phyloP scores from a whole-genome alignment of 768 basidiomycete species.

The Paxillus involutus region DNA sequence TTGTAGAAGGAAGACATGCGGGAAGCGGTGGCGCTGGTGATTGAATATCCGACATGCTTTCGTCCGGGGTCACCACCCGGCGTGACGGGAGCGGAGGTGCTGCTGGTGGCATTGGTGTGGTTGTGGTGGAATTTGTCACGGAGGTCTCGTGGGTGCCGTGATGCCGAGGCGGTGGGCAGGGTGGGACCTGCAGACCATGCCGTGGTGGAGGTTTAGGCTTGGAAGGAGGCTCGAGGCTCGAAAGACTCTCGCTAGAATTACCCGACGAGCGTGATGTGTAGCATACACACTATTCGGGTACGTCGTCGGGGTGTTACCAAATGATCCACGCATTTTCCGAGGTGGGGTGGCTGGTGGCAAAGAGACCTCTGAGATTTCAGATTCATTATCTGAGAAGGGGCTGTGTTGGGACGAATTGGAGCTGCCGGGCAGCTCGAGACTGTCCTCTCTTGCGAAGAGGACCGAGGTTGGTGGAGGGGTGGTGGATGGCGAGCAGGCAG shows the following conservation, averaged over 20 bases:
- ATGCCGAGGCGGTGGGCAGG: conserved; percentile 20
- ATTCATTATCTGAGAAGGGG: conserved; percentile 32
- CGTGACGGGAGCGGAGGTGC: conserved; percentile 45
- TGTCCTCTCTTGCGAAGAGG: conserved; percentile 23
- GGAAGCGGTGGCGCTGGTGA: conserved; percentile 34
- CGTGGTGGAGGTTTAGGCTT: conserved; percentile 26
- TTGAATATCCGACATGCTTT: background rate
- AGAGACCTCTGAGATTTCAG: conserved; percentile 18
- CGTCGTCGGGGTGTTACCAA: background rate
- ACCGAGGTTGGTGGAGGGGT: conserved; percentile 9
- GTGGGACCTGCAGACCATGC: conserved; percentile 12
- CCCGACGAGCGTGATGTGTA: conserved; percentile 12
- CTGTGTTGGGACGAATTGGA: conserved; percentile 23
- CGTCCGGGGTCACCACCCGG: conserved; percentile 11
- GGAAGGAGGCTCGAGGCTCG: conserved; percentile 5
- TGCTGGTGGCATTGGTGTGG: conserved; percentile 18
- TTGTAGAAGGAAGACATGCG: conserved; percentile 27
- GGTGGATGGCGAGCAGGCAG: conserved; percentile 20
- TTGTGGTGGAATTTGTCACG: background rate
- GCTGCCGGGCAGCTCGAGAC: conserved; percentile 15
- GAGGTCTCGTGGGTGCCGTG: conserved; percentile 3
- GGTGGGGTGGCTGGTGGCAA: conserved; percentile 5
- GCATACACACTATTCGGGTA: background rate
- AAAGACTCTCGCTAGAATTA: conserved; percentile 23
- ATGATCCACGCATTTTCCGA: conserved; percentile 9